Evolutionary conservation across 2,329 filamentous ascomycete genomes (phyloP).

Genomic region (Penicillium capsulatum): DNA sequence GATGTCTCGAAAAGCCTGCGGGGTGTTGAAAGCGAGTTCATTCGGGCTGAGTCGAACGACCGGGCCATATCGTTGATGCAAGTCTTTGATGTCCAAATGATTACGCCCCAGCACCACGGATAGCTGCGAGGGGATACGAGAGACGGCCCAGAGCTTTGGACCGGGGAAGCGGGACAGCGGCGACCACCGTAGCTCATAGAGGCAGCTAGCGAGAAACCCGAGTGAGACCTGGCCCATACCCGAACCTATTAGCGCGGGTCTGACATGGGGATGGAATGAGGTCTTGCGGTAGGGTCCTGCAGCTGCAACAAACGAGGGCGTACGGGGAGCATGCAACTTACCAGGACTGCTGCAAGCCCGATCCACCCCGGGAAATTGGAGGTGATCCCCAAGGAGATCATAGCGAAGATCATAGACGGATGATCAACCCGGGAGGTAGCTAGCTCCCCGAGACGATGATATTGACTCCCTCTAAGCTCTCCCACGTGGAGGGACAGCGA

Average conservation of each 20-base stretch:
- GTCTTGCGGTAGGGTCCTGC: constrained; percentile 11
- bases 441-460: constrained; percentile 9
- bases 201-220: constrained; percentile 8
- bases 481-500: not conserved
- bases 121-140: constrained; percentile 19
- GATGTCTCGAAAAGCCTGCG: constrained; percentile 32
- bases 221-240: not conserved
- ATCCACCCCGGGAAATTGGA: constrained; percentile 13
- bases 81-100: constrained; percentile 20
- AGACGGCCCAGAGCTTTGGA: constrained; percentile 25
- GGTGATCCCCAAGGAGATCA: constrained; percentile 8
- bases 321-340: constrained; percentile 19
- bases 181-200: constrained; percentile 22
- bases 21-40: constrained; percentile 27
- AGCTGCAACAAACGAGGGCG: constrained; percentile 10
- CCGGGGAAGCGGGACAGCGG: constrained; percentile 29
- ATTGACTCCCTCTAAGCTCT: constrained; percentile 9
- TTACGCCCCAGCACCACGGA: constrained; percentile 21
- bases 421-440: constrained; percentile 3
- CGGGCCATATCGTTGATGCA: constrained; percentile 23
- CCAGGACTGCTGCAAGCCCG: constrained; percentile 15
- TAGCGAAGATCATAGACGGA: constrained; percentile 3
- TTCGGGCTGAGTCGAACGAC: constrained; percentile 18
- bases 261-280: not conserved
- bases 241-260: not conserved